Evolutionary conservation across 2,329 filamentous ascomycete genomes (phyloP).

Genomic region (Cadophora gregata): DNA sequence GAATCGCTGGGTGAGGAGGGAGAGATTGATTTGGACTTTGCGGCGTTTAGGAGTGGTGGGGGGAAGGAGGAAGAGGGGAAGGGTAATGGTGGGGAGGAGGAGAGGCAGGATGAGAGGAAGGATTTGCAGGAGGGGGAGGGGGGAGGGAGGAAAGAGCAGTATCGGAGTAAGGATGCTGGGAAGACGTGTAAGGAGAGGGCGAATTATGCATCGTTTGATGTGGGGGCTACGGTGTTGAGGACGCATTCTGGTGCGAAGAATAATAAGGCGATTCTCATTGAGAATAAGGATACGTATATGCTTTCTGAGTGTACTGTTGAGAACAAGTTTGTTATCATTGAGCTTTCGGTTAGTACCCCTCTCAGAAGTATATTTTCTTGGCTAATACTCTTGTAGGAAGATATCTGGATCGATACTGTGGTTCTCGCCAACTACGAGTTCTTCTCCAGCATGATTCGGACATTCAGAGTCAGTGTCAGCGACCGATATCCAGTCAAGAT

Average conservation of each 20-base stretch:
- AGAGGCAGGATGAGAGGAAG: conserved; percentile 9
- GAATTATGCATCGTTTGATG: conserved; percentile 97
- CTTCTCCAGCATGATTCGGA: conserved; percentile 95
- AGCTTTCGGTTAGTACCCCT: conserved; percentile 76
- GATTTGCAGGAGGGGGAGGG: conserved; percentile 42
- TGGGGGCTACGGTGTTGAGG: conserved; percentile 91
- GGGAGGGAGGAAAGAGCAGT: conserved; percentile 39
- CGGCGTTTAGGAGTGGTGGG: conserved; percentile 59
- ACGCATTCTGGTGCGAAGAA: conserved; percentile 87
- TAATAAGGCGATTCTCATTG: conserved; percentile 84
- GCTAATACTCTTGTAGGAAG: conserved; percentile 45
- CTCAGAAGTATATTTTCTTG: background rate
- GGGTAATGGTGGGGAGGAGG: conserved; percentile 31
- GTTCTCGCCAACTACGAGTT: conserved; percentile 99
- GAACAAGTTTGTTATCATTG: conserved; percentile 94
- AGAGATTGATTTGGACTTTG: conserved; percentile 80
- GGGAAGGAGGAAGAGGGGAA: conserved; percentile 28
- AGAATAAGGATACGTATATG: conserved; percentile 99
- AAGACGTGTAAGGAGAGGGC: conserved; percentile 98
- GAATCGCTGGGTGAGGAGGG: conserved; percentile 85
- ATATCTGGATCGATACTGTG: conserved; percentile 86
- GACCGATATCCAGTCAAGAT: conserved; percentile 92
- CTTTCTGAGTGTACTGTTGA: conserved; percentile 84
- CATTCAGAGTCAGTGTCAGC: conserved; percentile 89
- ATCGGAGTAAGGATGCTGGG: conserved; percentile 88